Percentiles rank a stretch among this genome's conserved stretches.
phyloP scores from a whole-genome alignment of 306 rosid species.

The Glycine latifolia region DNA sequence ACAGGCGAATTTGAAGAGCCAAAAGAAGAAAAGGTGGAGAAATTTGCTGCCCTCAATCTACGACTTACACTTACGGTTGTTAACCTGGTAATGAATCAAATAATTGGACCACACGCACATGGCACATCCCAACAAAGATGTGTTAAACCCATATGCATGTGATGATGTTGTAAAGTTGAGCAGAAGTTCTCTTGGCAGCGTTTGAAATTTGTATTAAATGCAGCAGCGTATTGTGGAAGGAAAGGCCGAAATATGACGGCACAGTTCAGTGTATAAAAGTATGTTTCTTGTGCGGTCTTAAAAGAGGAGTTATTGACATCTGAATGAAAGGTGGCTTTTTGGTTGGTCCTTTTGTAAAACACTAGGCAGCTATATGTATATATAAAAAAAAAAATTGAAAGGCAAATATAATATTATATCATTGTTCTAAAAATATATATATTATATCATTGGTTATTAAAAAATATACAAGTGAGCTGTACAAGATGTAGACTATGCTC shows the following conservation, averaged over 20 bases:
- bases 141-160: slow-evolving; percentile 29
- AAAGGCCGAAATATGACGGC: not conserved
- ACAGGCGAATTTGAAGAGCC: slow-evolving; percentile 1
- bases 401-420: no score
- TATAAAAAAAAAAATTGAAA: no score
- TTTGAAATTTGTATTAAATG: slow-evolving; percentile 29
- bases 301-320: no score
- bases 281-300: slow-evolving; percentile 40
- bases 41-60: not conserved
- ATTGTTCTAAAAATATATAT: no score
- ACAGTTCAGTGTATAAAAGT: slow-evolving; percentile 55
- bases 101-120: not conserved
- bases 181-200: not conserved
- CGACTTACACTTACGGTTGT: slow-evolving; percentile 2
- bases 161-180: slow-evolving; percentile 43
- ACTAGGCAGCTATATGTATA: not conserved
- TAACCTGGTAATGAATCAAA: slow-evolving; percentile 15
- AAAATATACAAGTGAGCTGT: no score
- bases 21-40: not conserved
- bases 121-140: slow-evolving; percentile 22
- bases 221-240: slow-evolving; percentile 36
- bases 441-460: no score
- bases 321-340: not conserved
- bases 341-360: slow-evolving; percentile 26
- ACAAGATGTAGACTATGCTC: no score